phyloP scores from a whole-genome alignment of 768 basidiomycete genomes.

The Phanerodontia chrysosporium region DNA sequence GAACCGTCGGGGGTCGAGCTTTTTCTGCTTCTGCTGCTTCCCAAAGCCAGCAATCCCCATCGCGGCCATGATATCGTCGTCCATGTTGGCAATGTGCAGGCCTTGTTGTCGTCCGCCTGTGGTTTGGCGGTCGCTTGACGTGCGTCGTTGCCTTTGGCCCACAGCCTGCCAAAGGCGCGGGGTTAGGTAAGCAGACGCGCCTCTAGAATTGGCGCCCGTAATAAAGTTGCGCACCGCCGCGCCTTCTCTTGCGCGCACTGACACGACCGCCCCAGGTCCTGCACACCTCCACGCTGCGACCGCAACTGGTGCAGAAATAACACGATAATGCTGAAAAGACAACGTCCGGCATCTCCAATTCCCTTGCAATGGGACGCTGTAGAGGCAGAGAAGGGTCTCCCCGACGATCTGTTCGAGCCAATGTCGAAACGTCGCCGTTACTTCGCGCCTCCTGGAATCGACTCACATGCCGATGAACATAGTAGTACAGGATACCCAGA shows the following conservation, averaged over 20 bases:
- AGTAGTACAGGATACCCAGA: slow-evolving; percentile 10
- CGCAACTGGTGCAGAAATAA: neutral
- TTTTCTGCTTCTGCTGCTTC: slow-evolving; percentile 60
- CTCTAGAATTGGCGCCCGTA: neutral
- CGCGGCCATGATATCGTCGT: slow-evolving; percentile 68
- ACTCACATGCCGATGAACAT: neutral
- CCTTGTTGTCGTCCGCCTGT: neutral
- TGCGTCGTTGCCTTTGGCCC: neutral
- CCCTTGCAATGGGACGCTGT: slow-evolving; percentile 8
- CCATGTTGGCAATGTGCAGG: slow-evolving; percentile 30
- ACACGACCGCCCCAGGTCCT: neutral
- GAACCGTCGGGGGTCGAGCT: slow-evolving; percentile 72
- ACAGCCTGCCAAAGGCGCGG: neutral
- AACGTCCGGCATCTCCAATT: slow-evolving; percentile 43
- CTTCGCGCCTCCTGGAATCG: slow-evolving; percentile 8
- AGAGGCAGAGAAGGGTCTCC: neutral
- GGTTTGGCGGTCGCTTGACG: neutral
- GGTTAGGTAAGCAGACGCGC: slow-evolving; percentile 3
- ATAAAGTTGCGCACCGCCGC: neutral
- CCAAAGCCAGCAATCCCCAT: slow-evolving; percentile 88
- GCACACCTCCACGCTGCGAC: neutral
- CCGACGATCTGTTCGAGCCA: slow-evolving; percentile 11
- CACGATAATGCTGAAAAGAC: slow-evolving; percentile 49
- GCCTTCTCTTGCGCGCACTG: neutral
- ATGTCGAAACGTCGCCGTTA: slow-evolving; percentile 13